A percentile compares a stretch with the other conserved stretches of the same genome.
phyloP scores from a whole-genome alignment of 495 filamentous ascomycete species.

The Penicillium ucsense region DNA sequence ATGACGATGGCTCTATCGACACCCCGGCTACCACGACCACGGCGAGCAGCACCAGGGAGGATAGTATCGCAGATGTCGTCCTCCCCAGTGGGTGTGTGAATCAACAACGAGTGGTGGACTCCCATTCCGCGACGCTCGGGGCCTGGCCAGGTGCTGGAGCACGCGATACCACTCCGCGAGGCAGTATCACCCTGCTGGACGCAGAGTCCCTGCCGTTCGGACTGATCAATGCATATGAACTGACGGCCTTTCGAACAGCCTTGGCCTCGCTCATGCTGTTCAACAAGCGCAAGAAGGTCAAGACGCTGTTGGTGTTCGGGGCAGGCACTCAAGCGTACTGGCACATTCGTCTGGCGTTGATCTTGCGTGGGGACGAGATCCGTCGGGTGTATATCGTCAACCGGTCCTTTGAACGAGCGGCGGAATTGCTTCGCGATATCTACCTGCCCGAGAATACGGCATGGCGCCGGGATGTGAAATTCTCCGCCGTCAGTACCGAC shows the following conservation, averaged over 20 bases:
- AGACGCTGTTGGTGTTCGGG: conserved; percentile 78
- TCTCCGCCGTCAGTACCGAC: conserved; percentile 57
- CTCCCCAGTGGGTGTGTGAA: conserved; percentile 28
- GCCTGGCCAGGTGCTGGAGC: conserved; percentile 32
- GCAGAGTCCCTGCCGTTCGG: conserved; percentile 60
- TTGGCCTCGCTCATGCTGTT: conserved; percentile 70
- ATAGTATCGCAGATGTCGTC: conserved; percentile 16
- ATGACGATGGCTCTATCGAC: conserved; percentile 14
- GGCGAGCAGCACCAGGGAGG: conserved; percentile 19
- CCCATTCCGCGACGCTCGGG: conserved; percentile 18
- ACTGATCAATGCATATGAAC: conserved; percentile 71
- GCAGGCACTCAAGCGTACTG: conserved; percentile 86
- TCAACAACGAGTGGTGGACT: conserved; percentile 15
- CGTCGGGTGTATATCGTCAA: conserved; percentile 73
- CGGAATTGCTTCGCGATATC: conserved; percentile 45
- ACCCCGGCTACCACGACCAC: conserved; percentile 15
- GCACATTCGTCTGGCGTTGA: conserved; percentile 76
- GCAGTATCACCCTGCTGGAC: conserved; percentile 67
- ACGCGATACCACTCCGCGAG: conserved; percentile 57
- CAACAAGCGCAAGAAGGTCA: conserved; percentile 55
- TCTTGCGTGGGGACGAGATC: conserved; percentile 62
- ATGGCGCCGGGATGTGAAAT: conserved; percentile 52
- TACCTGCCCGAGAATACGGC: conserved; percentile 40
- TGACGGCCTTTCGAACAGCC: conserved; percentile 92
- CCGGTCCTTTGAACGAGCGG: conserved; percentile 54